phyloP scores from a whole-genome alignment of 2,329 filamentous ascomycete genomes.

The Trichoderma guizhouense region DNA sequence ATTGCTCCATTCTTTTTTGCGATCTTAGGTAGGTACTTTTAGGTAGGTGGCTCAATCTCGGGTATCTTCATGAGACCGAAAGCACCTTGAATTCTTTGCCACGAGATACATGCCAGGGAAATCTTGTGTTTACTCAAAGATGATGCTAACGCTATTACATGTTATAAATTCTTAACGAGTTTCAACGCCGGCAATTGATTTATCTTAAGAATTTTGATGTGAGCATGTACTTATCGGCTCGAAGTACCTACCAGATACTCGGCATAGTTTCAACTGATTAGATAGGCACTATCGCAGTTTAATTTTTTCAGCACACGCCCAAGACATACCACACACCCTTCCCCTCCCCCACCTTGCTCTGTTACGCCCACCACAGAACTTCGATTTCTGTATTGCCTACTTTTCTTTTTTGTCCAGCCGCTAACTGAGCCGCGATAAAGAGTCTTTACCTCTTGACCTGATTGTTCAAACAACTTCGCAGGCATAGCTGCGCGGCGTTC shows the following conservation, averaged over 20 bases:
- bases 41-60: not conserved
- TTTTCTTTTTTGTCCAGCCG: slow-evolving; percentile 16
- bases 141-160: not conserved
- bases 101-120: not conserved
- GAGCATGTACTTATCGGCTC: not conserved
- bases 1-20: not conserved
- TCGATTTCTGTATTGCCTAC: slow-evolving; percentile 7
- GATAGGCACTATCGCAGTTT: slow-evolving; percentile 1
- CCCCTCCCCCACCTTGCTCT: slow-evolving; percentile 28
- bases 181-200: not conserved
- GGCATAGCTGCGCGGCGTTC: slow-evolving; percentile 24
- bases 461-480: slow-evolving; percentile 13
- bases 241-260: not conserved
- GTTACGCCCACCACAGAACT: slow-evolving; percentile 24
- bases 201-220: not conserved
- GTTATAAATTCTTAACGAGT: not conserved
- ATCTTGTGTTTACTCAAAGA: not conserved
- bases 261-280: not conserved
- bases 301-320: slow-evolving; percentile 10
- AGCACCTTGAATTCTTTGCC: not conserved
- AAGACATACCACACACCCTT: slow-evolving; percentile 16
- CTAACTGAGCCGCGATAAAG: slow-evolving; percentile 13
- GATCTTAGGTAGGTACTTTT: not conserved
- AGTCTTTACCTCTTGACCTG: slow-evolving; percentile 11
- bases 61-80: not conserved